These are phyloP conservation scores for Epichloe gansuensis DNA, from an alignment of 2,329 filamentous ascomycete genomes.

Conservation along the genomic window DNA sequence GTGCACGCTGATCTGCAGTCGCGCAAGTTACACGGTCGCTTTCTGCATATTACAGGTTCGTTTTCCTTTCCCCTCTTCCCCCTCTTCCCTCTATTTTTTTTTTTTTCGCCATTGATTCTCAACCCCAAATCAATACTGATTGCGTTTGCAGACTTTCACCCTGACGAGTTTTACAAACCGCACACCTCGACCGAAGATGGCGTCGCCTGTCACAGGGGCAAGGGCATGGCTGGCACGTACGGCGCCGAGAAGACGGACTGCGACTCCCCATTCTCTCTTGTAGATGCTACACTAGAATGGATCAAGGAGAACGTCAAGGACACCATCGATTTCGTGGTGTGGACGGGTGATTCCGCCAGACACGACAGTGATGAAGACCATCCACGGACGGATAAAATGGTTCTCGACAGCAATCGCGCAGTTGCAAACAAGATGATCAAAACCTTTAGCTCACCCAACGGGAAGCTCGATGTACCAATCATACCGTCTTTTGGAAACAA, in stretches of 20 bases:
- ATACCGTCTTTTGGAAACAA: slow-evolving; percentile 94
- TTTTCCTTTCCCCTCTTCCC: slow-evolving; percentile 6
- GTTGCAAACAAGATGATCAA: slow-evolving; percentile 67
- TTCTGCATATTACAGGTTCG: slow-evolving; percentile 80
- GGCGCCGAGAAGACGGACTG: slow-evolving; percentile 82
- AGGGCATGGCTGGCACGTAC: slow-evolving; percentile 66
- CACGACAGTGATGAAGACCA: slow-evolving; percentile 78
- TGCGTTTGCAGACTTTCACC: slow-evolving; percentile 63
- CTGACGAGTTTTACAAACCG: slow-evolving; percentile 74
- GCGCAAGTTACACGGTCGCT: slow-evolving; percentile 54
- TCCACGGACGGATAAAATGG: slow-evolving; percentile 62
- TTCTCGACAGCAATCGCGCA: slow-evolving; percentile 65
- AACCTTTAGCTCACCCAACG: slow-evolving; percentile 52
- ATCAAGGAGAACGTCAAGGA: slow-evolving; percentile 66
- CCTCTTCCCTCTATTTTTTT: too few species aligned
- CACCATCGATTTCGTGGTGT: slow-evolving; percentile 77
- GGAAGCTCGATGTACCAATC: slow-evolving; percentile 58
- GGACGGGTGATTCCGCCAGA: slow-evolving; percentile 83
- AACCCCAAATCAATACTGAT: slow-evolving; percentile 1
- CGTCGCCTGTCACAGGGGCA: slow-evolving; percentile 65
- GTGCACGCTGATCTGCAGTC: slow-evolving; percentile 11
- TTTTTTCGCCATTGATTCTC: neutral
- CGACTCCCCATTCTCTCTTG: slow-evolving; percentile 67
- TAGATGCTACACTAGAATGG: slow-evolving; percentile 88
- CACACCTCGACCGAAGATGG: slow-evolving; percentile 59